Evolutionary conservation across 208 protist species (phyloP), one percentile per base, ranked within the genome.

Genomic region (Leishmania amazonensis): DNA sequence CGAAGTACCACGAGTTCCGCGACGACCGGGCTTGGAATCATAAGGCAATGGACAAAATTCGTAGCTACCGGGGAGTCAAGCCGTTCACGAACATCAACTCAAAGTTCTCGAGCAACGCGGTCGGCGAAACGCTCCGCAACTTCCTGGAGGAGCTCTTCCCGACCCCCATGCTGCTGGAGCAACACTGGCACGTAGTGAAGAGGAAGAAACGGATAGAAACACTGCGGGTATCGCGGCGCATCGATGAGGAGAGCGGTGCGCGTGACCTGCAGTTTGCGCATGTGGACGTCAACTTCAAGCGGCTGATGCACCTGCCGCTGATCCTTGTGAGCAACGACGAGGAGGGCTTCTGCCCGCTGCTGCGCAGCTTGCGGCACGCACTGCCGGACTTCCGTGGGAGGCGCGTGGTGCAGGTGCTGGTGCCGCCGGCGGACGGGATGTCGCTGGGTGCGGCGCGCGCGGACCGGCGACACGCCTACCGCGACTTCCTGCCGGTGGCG

Each of bases 81-180:
- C 71, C 79, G 13, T 81, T 81, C 71, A 81, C 79, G 40, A 81
- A 81, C 53, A 81, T 81, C 58, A 81, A 81, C 47, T 81, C 79
- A 0, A 81, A 81, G 79, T 81, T 81, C 71, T 35, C 57, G 5
- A 2, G 3, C 31, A 51, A 67, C 28, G 57, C 5, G 1, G 17
- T 81, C 51, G 78, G 78, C 21, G 78, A 54, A 2, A 76, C 70
- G 11, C 53, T 81, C 13, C 51, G 51, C 35, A 47, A 76, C 68
- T 81, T 81, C 54, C 54, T 81, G 6, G 68, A 81, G 78, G 78
- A 81, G 40, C 78, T 81, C 19, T 81, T 81, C 54, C 78, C 78
- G 3, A 57, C 68, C 2, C 78, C 78, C 38, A 81, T 81, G 78
- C 54, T 81, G 40, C 78, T 81, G 31, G 78, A 81, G 54, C 51